Evolutionary conservation across 495 filamentous ascomycete genomes (phyloP).

Genomic region (Penicillium turbatum): DNA sequence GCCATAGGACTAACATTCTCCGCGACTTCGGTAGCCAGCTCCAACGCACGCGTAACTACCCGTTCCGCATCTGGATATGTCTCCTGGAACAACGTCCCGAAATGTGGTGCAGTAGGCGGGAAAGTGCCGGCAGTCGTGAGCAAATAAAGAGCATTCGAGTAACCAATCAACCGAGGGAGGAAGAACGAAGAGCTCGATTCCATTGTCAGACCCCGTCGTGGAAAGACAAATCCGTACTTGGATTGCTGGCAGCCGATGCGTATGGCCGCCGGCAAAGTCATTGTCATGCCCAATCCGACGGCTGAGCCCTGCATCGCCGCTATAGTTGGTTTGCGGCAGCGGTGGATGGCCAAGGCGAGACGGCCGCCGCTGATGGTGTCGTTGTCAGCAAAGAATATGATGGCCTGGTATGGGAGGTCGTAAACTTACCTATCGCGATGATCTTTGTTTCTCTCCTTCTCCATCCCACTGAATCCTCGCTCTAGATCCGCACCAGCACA

Average conservation of each 20-base stretch:
- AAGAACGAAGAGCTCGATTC: slow-evolving; percentile 54
- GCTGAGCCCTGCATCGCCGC: slow-evolving; percentile 55
- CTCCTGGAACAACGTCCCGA: slow-evolving; percentile 48
- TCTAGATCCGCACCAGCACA: slow-evolving; percentile 54
- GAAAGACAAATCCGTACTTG: slow-evolving; percentile 55
- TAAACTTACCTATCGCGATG: slow-evolving; percentile 3
- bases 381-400: neutral
- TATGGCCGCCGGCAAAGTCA: slow-evolving; percentile 54
- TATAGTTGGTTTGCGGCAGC: slow-evolving; percentile 55
- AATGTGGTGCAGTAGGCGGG: slow-evolving; percentile 9
- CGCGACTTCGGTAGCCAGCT: slow-evolving; percentile 49
- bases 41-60: slow-evolving; percentile 48
- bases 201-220: slow-evolving; percentile 51
- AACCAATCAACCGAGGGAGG: slow-evolving; percentile 52
- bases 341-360: slow-evolving; percentile 50
- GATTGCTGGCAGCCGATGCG: slow-evolving; percentile 41
- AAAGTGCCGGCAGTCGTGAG: slow-evolving; percentile 22
- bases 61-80: slow-evolving; percentile 40
- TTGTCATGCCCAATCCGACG: slow-evolving; percentile 57
- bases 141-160: slow-evolving; percentile 46
- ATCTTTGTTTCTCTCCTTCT: slow-evolving; percentile 24
- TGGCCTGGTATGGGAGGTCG: too few species aligned
- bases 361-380: slow-evolving; percentile 11
- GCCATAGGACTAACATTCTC: slow-evolving; percentile 48
- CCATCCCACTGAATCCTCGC: slow-evolving; percentile 17